phyloP scores from a whole-genome alignment of 2,329 filamentous ascomycete genomes.

The Phyllosticta citriasiana region DNA sequence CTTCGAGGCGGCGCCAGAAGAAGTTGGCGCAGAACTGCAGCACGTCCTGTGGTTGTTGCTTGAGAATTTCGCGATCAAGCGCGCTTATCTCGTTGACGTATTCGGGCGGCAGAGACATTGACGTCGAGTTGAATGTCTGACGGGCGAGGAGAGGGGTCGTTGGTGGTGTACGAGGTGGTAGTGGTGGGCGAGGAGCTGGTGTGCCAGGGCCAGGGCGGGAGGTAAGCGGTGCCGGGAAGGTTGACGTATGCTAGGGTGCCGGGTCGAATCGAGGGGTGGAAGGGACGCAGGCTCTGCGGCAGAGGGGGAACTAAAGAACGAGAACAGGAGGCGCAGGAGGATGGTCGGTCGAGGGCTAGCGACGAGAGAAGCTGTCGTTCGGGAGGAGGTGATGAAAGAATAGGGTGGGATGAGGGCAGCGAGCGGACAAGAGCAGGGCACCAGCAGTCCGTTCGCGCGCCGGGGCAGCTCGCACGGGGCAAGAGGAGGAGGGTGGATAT shows the following conservation, averaged over 20 bases:
- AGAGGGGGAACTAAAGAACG: not conserved
- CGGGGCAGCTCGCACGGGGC: slow-evolving; percentile 9
- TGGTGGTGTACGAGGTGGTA: slow-evolving; percentile 8
- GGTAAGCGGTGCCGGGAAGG: not conserved
- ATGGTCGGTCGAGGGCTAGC: not conserved
- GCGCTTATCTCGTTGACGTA: slow-evolving; percentile 51
- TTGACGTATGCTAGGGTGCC: slow-evolving; percentile 11
- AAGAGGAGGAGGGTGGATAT: slow-evolving; percentile 6
- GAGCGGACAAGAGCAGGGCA: slow-evolving; percentile 8
- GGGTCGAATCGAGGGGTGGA: slow-evolving; percentile 1
- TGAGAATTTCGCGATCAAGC: slow-evolving; percentile 51
- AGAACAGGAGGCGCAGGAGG: not conserved
- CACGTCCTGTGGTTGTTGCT: slow-evolving; percentile 51
- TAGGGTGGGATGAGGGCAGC: slow-evolving; percentile 3
- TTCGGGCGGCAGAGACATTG: slow-evolving; percentile 32
- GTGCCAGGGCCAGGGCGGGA: not conserved
- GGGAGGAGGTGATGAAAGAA: slow-evolving; percentile 5
- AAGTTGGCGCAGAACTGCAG: slow-evolving; percentile 62
- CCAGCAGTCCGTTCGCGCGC: slow-evolving; percentile 7
- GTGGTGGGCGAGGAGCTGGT: slow-evolving; percentile 1
- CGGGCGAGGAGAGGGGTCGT: slow-evolving; percentile 9
- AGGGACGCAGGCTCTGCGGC: not conserved
- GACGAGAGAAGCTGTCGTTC: not conserved
- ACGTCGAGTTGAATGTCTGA: slow-evolving; percentile 1
- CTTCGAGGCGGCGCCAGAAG: slow-evolving; percentile 55